Evolutionary conservation across 768 basidiomycete species (phyloP).

Genomic region (Udeniomyces megalosporus): DNA sequence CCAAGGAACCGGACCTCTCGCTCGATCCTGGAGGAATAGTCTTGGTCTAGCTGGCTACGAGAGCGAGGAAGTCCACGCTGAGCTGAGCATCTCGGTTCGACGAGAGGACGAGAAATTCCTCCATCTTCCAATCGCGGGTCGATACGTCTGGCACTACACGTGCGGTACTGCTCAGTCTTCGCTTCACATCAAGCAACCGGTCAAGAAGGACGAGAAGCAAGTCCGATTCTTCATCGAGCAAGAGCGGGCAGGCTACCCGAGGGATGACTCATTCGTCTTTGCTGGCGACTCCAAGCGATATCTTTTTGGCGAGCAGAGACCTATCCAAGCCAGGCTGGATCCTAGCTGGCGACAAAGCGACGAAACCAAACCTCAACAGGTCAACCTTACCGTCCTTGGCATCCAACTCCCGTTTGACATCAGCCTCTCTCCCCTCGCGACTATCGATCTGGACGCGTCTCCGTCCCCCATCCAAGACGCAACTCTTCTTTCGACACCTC

Average conservation of each 20-base stretch:
- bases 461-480: no score
- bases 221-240: slow-evolving; percentile 66
- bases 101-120: slow-evolving; percentile 33
- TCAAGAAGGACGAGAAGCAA: slow-evolving; percentile 36
- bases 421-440: no score
- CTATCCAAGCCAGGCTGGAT: slow-evolving; percentile 56
- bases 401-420: no score
- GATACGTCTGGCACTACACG: slow-evolving; percentile 59
- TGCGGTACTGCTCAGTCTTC: slow-evolving; percentile 79
- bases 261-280: slow-evolving; percentile 70
- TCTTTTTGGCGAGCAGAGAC: slow-evolving; percentile 65
- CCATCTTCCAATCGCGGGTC: slow-evolving; percentile 68
- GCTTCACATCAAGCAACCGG: slow-evolving; percentile 53
- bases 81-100: slow-evolving; percentile 47
- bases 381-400: not conserved
- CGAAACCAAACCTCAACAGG: slow-evolving; percentile 31
- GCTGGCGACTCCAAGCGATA: slow-evolving; percentile 59
- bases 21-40: slow-evolving; percentile 70
- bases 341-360: slow-evolving; percentile 58
- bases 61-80: slow-evolving; percentile 53
- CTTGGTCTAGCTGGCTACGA: slow-evolving; percentile 54
- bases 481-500: no score
- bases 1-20: slow-evolving; percentile 41
- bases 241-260: slow-evolving; percentile 53
- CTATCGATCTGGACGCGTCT: no score